phyloP scores from a whole-genome alignment of 495 filamentous ascomycete species.

The Daldinia decipiens region DNA sequence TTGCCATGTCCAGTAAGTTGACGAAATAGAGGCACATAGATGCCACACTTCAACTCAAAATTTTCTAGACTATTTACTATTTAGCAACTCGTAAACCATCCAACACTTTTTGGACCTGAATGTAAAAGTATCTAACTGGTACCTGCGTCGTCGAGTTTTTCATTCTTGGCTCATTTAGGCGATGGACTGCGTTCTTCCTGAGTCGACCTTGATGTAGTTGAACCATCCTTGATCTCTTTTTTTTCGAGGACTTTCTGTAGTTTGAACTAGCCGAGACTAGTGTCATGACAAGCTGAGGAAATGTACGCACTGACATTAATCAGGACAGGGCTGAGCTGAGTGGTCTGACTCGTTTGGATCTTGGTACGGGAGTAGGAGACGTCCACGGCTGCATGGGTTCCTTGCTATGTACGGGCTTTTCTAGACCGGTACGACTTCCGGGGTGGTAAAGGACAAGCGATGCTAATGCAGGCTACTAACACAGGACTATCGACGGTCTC shows the following conservation, averaged over 20 bases:
- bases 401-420: conserved; percentile 7
- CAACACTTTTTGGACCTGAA: neutral
- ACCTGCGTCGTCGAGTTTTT: neutral
- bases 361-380: conserved; percentile 19
- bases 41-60: neutral
- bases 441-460: neutral
- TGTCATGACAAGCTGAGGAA: conserved; percentile 9
- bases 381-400: conserved; percentile 17
- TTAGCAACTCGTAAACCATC: neutral
- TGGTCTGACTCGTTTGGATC: conserved; percentile 27
- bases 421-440: conserved; percentile 10
- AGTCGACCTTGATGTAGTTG: neutral
- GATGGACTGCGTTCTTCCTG: neutral
- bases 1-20: conserved; percentile 8
- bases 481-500: neutral
- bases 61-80: neutral
- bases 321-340: conserved; percentile 20
- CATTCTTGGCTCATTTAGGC: neutral
- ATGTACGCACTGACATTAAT: conserved; percentile 18
- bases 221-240: neutral
- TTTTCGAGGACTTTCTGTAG: neutral
- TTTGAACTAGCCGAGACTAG: neutral
- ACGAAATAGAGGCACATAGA: neutral
- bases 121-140: neutral
- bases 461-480: conserved; percentile 5